phyloP scores from a whole-genome alignment of 2,329 filamentous ascomycete species.

The Xylariaceae sp. region DNA sequence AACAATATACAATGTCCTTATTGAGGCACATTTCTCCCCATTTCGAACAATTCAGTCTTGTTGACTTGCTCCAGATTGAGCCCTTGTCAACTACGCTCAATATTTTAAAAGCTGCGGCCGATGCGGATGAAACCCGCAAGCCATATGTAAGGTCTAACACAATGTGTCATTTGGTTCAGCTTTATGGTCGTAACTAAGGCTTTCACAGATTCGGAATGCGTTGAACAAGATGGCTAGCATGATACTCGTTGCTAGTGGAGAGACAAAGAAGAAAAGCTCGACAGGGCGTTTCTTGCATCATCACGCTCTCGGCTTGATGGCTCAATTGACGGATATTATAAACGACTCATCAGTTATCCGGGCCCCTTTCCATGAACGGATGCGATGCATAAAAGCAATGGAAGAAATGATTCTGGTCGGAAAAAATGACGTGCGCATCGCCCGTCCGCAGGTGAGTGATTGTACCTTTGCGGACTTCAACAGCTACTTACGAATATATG shows the following conservation, averaged over 20 bases:
- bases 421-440: conserved; percentile 66
- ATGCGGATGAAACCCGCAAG: conserved; percentile 54
- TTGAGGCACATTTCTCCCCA: conserved; percentile 63
- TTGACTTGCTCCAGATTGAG: conserved; percentile 66
- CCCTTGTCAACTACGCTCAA: conserved; percentile 72
- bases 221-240: conserved; percentile 42
- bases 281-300: conserved; percentile 73
- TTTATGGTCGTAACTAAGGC: conserved; percentile 25
- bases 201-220: conserved; percentile 41
- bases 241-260: conserved; percentile 37
- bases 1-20: conserved; percentile 61
- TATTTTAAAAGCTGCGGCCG: conserved; percentile 72
- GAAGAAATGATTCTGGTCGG: conserved; percentile 81
- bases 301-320: conserved; percentile 82
- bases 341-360: conserved; percentile 57
- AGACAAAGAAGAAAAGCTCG: conserved; percentile 44
- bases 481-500: conserved; percentile 25
- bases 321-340: conserved; percentile 70
- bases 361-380: conserved; percentile 60
- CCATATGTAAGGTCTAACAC: conserved; percentile 46
- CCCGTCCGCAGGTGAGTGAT: conserved; percentile 68
- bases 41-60: conserved; percentile 61
- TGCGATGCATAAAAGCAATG: conserved; percentile 72
- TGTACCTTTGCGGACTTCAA: background rate
- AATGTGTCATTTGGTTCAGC: background rate